Conservation (phyloP, 2,329 filamentous ascomycete genomes). For the Alternaria arbusti region DNA sequence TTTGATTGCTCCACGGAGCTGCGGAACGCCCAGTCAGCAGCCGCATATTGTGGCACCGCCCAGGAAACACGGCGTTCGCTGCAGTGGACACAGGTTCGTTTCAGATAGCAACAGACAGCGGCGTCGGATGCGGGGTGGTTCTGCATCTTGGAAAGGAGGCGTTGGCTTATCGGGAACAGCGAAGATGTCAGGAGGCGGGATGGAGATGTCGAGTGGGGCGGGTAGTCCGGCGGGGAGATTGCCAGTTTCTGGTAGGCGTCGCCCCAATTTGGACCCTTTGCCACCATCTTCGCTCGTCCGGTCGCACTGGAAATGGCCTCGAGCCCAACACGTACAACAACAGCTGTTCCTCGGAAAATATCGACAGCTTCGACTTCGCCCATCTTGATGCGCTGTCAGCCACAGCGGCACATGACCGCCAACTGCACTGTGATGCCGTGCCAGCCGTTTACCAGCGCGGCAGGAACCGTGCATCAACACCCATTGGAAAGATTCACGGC, state of each 20-base stretch:
- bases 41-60: not conserved
- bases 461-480: slow-evolving; percentile 1
- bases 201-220: not conserved
- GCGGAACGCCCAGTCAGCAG: not conserved
- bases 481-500: not conserved
- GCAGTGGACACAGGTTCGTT: not conserved
- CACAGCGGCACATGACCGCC: not conserved
- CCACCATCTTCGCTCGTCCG: not conserved
- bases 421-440: not conserved
- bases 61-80: not conserved
- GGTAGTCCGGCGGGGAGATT: slow-evolving; percentile 6
- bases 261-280: slow-evolving; percentile 7
- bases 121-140: not conserved
- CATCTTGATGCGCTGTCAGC: not conserved
- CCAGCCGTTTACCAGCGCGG: slow-evolving; percentile 3
- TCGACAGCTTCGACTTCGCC: not conserved
- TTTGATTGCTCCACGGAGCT: not conserved
- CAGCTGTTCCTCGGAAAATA: not conserved
- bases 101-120: not conserved
- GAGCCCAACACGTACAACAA: not conserved
- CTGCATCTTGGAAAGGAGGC: not conserved
- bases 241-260: not conserved
- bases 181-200: not conserved
- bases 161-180: not conserved
- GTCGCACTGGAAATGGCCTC: not conserved